Evolutionary conservation across 768 basidiomycete genomes (phyloP), one percentile per base, ranked within the genome.

Genomic region (Agrocybe pediades): DNA sequence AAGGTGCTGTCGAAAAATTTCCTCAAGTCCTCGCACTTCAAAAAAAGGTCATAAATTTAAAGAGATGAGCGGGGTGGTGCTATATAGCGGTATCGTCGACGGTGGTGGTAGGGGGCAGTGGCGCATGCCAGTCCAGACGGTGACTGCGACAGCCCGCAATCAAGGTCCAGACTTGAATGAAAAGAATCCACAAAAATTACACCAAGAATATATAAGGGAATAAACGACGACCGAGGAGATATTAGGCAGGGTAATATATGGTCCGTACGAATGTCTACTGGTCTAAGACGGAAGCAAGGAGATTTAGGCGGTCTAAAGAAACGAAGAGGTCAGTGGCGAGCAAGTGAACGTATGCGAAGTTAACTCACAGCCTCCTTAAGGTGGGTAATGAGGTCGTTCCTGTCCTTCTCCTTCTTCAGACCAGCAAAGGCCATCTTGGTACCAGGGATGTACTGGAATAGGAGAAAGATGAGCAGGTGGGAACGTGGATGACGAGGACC

Each of bases 381-480:
- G 69, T 79, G 85, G 54, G 94, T 85, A 66, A 98, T 82, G 65
- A 98, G 86, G 76, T 98, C 95, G 69, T 86, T 90, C 76, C 95
- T 87, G 72, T 98, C 95, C 82, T 95, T 93, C 9, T 92, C 92
- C 85, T 98, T 98, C 88, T 98, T 98, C 70, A 98, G 76, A 65
- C 96, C 96, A 60, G 95, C 94, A 64, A 97, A 98, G 53, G 95
- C 95, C 95, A 98, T 98, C 80, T 96, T 97, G 46, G 95, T 97
- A 44, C 95, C 95, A 33, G 92, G 92, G 61, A 95, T 95, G 77
- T 94, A 95, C 90, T 92, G 54, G 1, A 41, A 41, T 17, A 25
- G 15, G 26, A 19, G 6, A 25, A 59, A 13, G 23, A 36, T 54
- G 23, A 30, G 51, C 16, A 24, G 24, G 13, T 2, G 3, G 23